Conservation (phyloP, 371 early-diverging fungal genomes). For the Mucor mucedo region DNA sequence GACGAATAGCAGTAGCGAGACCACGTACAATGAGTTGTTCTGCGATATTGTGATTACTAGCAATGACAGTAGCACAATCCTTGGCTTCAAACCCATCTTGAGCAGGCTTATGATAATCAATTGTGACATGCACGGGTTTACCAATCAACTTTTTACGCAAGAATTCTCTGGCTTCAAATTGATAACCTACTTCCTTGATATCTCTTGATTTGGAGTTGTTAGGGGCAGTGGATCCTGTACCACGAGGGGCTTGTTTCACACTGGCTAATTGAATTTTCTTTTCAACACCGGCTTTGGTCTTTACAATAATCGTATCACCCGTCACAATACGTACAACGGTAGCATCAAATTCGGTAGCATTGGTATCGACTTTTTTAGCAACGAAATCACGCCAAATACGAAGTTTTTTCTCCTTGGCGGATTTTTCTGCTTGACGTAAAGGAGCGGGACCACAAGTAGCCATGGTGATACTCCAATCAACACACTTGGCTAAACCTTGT, state of each 20-base stretch:
- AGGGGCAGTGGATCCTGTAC: constrained; percentile 46
- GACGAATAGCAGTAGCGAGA: constrained; percentile 83
- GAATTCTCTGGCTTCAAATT: constrained; percentile 87
- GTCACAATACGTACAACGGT: constrained; percentile 74
- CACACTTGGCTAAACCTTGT: constrained; percentile 86
- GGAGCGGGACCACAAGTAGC: constrained; percentile 78
- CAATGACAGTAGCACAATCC: constrained; percentile 85
- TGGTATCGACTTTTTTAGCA: constrained; percentile 43
- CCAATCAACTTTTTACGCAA: constrained; percentile 89
- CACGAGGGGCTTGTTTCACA: constrained; percentile 75
- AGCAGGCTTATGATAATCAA: constrained; percentile 91
- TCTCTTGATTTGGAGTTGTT: constrained; percentile 68
- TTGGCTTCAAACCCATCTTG: constrained; percentile 86
- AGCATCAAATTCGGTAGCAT: constrained; percentile 61
- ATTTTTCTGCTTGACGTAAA: constrained; percentile 80
- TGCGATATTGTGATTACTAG: constrained; percentile 74
- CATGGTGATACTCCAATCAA: constrained; percentile 85
- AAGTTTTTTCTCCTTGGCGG: constrained; percentile 75
- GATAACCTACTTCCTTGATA: constrained; percentile 81
- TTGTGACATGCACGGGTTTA: constrained; percentile 75
- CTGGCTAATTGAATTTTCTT: constrained; percentile 84
- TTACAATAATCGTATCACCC: constrained; percentile 83
- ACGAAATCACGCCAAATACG: constrained; percentile 82
- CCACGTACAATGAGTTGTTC: constrained; percentile 80
- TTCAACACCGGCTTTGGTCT: constrained; percentile 60